phyloP scores from a whole-genome alignment of 1,284 basidiomycete genomes.

The Tilletia setariae region DNA sequence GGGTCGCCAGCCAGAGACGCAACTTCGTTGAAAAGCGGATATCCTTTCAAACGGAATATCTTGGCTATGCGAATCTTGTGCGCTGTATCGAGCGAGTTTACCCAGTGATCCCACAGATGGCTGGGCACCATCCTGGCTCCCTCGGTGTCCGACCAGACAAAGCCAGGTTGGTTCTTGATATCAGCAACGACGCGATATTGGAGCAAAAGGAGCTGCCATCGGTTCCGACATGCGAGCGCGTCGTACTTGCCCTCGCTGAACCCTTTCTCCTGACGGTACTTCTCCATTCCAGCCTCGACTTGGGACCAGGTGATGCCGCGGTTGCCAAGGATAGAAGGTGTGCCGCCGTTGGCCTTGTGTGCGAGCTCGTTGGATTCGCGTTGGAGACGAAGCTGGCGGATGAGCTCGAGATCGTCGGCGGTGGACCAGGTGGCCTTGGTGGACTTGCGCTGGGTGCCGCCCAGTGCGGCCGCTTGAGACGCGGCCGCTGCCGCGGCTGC shows the following conservation, averaged over 20 bases:
- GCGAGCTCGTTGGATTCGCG: neutral
- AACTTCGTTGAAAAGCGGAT: conserved; percentile 8
- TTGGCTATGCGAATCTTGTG: conserved; percentile 12
- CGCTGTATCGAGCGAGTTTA: conserved; percentile 8
- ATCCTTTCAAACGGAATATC: conserved; percentile 11
- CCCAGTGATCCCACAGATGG: conserved; percentile 8
- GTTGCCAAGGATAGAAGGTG: conserved; percentile 3
- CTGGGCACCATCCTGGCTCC: conserved; percentile 10
- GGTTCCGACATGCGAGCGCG: conserved; percentile 8
- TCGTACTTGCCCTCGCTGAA: neutral
- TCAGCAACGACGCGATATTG: conserved; percentile 14
- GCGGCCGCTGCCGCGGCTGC: neutral
- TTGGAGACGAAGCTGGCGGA: conserved; percentile 12
- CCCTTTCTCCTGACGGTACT: neutral
- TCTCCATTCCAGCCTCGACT: conserved; percentile 13
- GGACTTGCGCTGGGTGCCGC: conserved; percentile 9
- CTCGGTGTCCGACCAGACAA: conserved; percentile 9
- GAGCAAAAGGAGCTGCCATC: conserved; percentile 12
- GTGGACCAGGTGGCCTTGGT: conserved; percentile 13
- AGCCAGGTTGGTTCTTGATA: neutral
- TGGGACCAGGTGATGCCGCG: conserved; percentile 15
- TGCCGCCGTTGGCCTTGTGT: neutral
- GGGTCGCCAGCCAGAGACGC: conserved; percentile 5
- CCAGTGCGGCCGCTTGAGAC: neutral
- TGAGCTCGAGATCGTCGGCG: conserved; percentile 14